Evolutionary conservation across 1,139 yeast species (phyloP), one percentile per base, ranked within the genome.

Genomic region (Debaryomyces udenii): DNA sequence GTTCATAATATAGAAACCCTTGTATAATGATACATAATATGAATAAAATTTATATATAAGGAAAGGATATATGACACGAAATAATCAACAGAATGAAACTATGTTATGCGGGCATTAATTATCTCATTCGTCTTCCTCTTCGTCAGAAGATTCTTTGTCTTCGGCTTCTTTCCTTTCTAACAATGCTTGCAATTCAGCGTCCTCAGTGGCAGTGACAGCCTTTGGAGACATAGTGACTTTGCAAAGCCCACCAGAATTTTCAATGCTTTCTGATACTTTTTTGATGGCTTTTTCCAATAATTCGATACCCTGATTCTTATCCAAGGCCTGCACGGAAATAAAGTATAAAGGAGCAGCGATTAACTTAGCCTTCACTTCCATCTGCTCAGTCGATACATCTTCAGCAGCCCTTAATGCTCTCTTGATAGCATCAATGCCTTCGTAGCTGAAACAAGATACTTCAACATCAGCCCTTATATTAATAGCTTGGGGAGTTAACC

Each of bases 261-360:
- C 79, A 58, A 94, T 90, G 40, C 82, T 75, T 53, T 78, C 78
- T 49, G 79, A 76, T 51, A 93, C 86, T 55, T 77, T 81, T 52
- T 79, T 86, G 53, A 93, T 89, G 37, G 98, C 96, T 51, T 78
- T 68, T 56, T 83, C 84, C 58, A 94, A 77, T 41, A 81, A 70
- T 46, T 83, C 86, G 53, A 93, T 77, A 61, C 99, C 99, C 59
- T 83, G 83, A 57, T 79, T 83, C 68, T 93, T 93, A 66, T 93
- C 98, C 56, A 93, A 79, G 38, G 96, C 90, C 64, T 88, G 95
- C 17, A 96, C 87, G 22, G 97, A 88, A 52, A 93, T 76, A 46
- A 93, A 98, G 65, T 91, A 93, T 61, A 91, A 76, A 46, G 99
- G 99, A 40, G 99, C 98, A 46, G 99, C 99, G 38, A 93, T 97